Evolutionary conservation across 257 asterid species (phyloP), one percentile per base, ranked within the genome.

Genomic region (Lithospermum erythrorhizon): DNA sequence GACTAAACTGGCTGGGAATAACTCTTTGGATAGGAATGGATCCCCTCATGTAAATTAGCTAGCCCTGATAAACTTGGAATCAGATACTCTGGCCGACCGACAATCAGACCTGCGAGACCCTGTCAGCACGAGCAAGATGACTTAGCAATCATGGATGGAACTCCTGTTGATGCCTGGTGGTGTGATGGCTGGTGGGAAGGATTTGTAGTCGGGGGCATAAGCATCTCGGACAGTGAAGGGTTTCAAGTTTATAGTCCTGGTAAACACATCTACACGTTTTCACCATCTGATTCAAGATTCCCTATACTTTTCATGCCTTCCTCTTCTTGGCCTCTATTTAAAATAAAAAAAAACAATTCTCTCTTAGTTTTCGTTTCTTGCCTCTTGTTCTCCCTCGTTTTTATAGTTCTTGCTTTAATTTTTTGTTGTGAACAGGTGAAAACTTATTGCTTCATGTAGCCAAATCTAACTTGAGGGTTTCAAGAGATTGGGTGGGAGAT

Each of bases 111-210:
- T 14, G 82, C 81, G 61, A 60, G 57, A 62, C 69, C 81, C 62
- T 67, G 62, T 68, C 65, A 70, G 21, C 74, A 70, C 53, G 48
- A 70, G 21, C 74, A 70, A 55, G 48, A 8, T 35, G 79, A 70
- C 69, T 65, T 18, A 59, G 71, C 60, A 60, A 78, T 83, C 32
- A 78, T 78, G 70, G 80, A 83, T 22, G 99, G 99, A 69, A 81
- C 75, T 80, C 81, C 96, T 57, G 89, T 78, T 20, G 99, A 93
- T 73, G 85, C 78, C 24, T 93, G 99, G 99, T 89, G 99, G 99
- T 68, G 88, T 64, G 99, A 93, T 70, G 97, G 99, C 56, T 93
- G 99, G 99, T 93, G 99, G 99, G 99, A 93, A 82, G 99, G 99
- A 14, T 81, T 93, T 52, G 61, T 93, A 32, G 74, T 78, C 0